These are phyloP conservation scores for Fusarium annulatum DNA, from an alignment of 2,329 filamentous ascomycete genomes.

Conservation along the genomic window DNA sequence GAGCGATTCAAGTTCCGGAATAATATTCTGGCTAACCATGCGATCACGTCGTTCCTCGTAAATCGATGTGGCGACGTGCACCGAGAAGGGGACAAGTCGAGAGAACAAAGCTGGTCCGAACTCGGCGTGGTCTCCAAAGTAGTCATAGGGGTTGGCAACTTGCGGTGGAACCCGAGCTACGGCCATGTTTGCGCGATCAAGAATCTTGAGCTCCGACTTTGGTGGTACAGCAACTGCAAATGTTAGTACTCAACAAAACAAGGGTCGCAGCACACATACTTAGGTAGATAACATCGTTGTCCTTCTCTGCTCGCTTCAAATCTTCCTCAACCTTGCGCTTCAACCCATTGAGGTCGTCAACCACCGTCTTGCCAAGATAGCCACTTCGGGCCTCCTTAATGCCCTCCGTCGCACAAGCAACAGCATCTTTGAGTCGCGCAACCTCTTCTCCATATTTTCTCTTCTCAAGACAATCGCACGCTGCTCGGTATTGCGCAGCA, in stretches of 20 bases:
- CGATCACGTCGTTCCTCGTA: slow-evolving; percentile 92
- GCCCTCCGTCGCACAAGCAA: slow-evolving; percentile 85
- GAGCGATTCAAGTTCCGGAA: slow-evolving; percentile 83
- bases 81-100: slow-evolving; percentile 93
- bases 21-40: slow-evolving; percentile 88
- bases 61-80: slow-evolving; percentile 93
- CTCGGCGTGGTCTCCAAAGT: slow-evolving; percentile 81
- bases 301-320: slow-evolving; percentile 90
- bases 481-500: slow-evolving; percentile 91
- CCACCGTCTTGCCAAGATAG: slow-evolving; percentile 83
- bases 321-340: slow-evolving; percentile 88
- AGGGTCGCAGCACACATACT: slow-evolving; percentile 58
- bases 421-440: slow-evolving; percentile 82
- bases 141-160: slow-evolving; percentile 81
- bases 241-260: slow-evolving; percentile 45
- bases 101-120: slow-evolving; percentile 89
- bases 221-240: slow-evolving; percentile 77
- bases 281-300: slow-evolving; percentile 96
- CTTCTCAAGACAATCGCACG: slow-evolving; percentile 92
- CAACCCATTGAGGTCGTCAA: slow-evolving; percentile 83
- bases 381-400: slow-evolving; percentile 79
- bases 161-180: slow-evolving; percentile 81
- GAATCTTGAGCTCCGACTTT: slow-evolving; percentile 85
- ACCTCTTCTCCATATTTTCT: slow-evolving; percentile 95
- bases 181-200: slow-evolving; percentile 93